Base-by-base conservation (phyloP, 805 yeast species). In the Yueomyces sp. region DNA sequence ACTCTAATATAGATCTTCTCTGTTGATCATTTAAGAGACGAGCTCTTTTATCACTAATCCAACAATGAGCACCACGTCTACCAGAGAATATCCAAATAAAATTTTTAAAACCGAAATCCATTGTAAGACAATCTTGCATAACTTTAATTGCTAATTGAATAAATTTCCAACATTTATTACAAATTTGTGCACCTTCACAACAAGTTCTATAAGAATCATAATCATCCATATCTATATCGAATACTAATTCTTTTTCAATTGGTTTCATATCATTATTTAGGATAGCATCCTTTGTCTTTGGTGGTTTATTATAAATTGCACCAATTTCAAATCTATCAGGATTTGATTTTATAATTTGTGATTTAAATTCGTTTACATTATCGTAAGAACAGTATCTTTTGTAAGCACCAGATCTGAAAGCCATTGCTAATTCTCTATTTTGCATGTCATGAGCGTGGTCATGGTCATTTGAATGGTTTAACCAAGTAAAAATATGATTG, bases 1-100 rank as follows among this genome's bases (percentile, higher is more conserved):
- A 92, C 51, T 85, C 88, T 32, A 88, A 80, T 9, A 92, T 74
- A 3, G 94, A 77, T 53, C 81, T 71, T 54, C 98, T 74, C 47
- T 77, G 75, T 4, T 67, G 54, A 59, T 92, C 97, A 49, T 76
- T 82, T 48, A 92, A 62, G 2, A 60, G 54, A 45, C 96, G 67
- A 1, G 96, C 96, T 40, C 88, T 67, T 44, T 73, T 64, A 59
- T 92, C 98, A 62, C 95, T 84, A 28, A 92, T 73, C 98, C 98
- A 92, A 56, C 97, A 94, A 70, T 92, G 98, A 12, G 94, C 95
- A 62, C 98, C 98, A 74, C 98, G 84, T 70, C 98, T 82, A 40
- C 98, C 98, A 1, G 96, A 86, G 57, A 85, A 92, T 4, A 90
- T 95, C 97, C 97, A 92, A 41, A 92, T 69, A 57, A 86, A 68